phyloP scores from a whole-genome alignment of 805 yeast genomes.

The Teunomyces kruisii region DNA sequence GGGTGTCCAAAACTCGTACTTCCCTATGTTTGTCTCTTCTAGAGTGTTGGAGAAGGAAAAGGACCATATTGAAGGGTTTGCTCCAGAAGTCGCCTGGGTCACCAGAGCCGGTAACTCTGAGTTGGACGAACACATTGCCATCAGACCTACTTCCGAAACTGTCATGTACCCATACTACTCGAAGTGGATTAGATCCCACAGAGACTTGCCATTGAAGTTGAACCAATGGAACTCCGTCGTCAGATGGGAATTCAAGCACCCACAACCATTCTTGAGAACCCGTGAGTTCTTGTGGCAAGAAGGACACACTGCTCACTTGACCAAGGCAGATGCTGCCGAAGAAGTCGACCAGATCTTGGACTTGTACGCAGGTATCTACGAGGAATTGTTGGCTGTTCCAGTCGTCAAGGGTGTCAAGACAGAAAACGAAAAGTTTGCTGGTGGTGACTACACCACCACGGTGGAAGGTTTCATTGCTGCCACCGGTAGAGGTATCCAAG shows the following conservation, averaged over 20 bases:
- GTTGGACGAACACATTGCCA: constrained; percentile 96
- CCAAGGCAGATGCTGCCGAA: constrained; percentile 71
- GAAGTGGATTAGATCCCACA: constrained; percentile 97
- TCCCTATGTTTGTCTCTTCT: constrained; percentile 97
- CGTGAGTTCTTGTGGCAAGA: constrained; percentile 99
- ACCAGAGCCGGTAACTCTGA: constrained; percentile 94
- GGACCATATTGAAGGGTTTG: constrained; percentile 98
- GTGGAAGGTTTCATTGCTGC: constrained; percentile 96
- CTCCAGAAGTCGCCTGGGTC: constrained; percentile 99
- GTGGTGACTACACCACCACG: constrained; percentile 94
- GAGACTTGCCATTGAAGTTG: constrained; percentile 93
- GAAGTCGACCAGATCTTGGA: constrained; percentile 89
- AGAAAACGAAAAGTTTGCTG: constrained; percentile 97
- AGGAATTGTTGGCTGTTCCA: constrained; percentile 94
- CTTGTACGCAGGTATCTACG: constrained; percentile 79
- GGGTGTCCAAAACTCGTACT: constrained; percentile 93
- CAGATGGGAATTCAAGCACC: constrained; percentile 99
- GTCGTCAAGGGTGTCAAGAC: constrained; percentile 94
- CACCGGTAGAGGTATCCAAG: constrained; percentile 99
- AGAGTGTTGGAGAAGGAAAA: constrained; percentile 94
- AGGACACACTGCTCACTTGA: constrained; percentile 97
- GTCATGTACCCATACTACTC: constrained; percentile 99
- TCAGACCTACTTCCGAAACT: constrained; percentile 98
- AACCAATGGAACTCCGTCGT: constrained; percentile 99
- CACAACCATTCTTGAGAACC: constrained; percentile 98